These are phyloP conservation scores for Penicillium arizonense DNA, from an alignment of 495 filamentous ascomycete genomes.

Conservation along the genomic window DNA sequence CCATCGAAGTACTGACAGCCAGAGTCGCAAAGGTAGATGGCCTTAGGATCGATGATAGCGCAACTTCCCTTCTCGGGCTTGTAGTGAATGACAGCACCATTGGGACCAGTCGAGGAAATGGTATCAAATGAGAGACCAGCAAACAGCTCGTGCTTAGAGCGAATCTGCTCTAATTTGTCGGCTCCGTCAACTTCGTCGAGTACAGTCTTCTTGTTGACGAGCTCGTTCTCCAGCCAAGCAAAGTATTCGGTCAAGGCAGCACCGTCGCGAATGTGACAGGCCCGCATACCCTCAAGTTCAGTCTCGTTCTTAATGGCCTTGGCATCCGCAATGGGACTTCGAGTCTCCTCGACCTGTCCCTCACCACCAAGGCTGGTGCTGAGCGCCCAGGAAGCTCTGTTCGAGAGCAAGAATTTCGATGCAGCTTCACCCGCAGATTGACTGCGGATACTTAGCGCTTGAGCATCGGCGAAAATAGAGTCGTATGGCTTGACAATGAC, in stretches of 20 bases:
- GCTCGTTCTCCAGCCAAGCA: slow-evolving; percentile 91
- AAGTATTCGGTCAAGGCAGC: slow-evolving; percentile 92
- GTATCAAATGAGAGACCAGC: slow-evolving; percentile 93
- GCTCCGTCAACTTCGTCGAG: slow-evolving; percentile 89
- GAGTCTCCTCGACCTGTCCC: slow-evolving; percentile 77
- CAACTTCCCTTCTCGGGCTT: slow-evolving; percentile 84
- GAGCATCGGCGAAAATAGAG: slow-evolving; percentile 75
- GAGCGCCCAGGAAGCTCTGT: slow-evolving; percentile 89
- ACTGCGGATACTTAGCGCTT: slow-evolving; percentile 50
- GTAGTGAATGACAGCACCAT: slow-evolving; percentile 97
- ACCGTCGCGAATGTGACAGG: slow-evolving; percentile 92
- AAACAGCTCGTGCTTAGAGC: slow-evolving; percentile 78
- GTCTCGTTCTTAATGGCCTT: slow-evolving; percentile 97
- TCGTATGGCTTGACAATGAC: slow-evolving; percentile 82
- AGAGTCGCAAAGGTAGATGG: slow-evolving; percentile 94
- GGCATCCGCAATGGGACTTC: slow-evolving; percentile 87
- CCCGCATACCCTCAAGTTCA: slow-evolving; percentile 89
- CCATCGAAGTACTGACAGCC: slow-evolving; percentile 94
- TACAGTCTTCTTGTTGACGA: slow-evolving; percentile 66
- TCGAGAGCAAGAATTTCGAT: slow-evolving; percentile 82
- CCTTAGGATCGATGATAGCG: slow-evolving; percentile 78
- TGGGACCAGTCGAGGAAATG: slow-evolving; percentile 92
- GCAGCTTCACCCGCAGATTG: slow-evolving; percentile 34
- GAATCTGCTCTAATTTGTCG: slow-evolving; percentile 82
- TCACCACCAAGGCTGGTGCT: slow-evolving; percentile 87